Evolutionary conservation across 805 yeast species (phyloP).

Genomic region (Metschnikowia lunata): DNA sequence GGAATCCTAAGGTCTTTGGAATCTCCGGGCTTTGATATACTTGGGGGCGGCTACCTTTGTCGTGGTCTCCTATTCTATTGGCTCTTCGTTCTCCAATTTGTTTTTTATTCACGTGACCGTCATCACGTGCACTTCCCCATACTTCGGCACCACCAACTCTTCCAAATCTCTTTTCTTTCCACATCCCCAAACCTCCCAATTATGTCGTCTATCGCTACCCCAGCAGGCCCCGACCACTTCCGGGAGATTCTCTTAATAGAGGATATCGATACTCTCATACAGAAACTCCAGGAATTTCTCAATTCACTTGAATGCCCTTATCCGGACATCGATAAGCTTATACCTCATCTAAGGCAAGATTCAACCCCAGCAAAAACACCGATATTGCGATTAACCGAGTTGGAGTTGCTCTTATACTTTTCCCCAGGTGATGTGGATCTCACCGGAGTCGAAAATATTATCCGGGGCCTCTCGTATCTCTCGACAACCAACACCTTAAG

Average conservation of each 20-base stretch:
- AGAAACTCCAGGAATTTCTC: constrained; percentile 1
- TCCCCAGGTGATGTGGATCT: not conserved
- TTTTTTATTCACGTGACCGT: no score
- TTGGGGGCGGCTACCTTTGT: no score
- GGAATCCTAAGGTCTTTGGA: no score
- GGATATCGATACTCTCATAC: constrained; percentile 6
- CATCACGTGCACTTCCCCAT: no score
- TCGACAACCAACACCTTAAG: constrained; percentile 9
- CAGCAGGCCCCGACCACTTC: constrained; percentile 2
- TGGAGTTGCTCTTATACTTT: constrained; percentile 12
- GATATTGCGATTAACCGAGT: constrained; percentile 2
- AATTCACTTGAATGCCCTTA: constrained; percentile 1
- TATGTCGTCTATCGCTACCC: not conserved
- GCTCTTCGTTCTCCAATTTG: no score
- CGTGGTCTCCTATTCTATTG: no score
- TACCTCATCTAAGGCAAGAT: not conserved
- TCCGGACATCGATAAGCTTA: not conserved
- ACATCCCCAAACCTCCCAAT: no score
- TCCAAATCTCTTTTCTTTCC: no score
- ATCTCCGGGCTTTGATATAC: no score
- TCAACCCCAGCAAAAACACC: constrained; percentile 1
- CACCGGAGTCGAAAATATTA: not conserved
- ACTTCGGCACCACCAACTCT: no score
- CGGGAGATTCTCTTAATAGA: not conserved
- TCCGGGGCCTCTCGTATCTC: constrained; percentile 10